These are phyloP conservation scores for Colletotrichum sp. DNA, from an alignment of 2,329 filamentous ascomycete genomes.

Conservation along the genomic window DNA sequence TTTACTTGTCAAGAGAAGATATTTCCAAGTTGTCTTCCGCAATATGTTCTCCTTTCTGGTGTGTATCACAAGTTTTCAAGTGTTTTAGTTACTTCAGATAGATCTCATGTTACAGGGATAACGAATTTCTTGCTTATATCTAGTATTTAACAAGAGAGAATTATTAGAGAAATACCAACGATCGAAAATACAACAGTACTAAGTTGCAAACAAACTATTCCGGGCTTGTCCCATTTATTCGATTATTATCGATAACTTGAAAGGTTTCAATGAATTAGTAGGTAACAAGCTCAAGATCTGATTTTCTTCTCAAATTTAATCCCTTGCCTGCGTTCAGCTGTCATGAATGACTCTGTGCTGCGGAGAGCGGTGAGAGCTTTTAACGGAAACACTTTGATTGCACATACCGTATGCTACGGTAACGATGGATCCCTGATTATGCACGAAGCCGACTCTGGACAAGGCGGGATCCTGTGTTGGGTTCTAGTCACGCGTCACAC, in stretches of 20 bases:
- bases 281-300: not conserved
- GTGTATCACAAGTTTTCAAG: not conserved
- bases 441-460: not conserved
- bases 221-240: not conserved
- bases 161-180: fast-evolving
- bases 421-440: not conserved
- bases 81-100: not conserved
- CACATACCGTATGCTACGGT: not conserved
- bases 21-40: not conserved
- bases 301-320: not conserved
- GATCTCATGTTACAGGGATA: fast-evolving
- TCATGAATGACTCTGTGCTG: not conserved
- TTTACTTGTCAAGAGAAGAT: not conserved
- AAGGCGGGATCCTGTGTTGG: not conserved
- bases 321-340: fast-evolving
- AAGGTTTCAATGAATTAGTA: not conserved
- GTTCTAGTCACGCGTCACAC: not conserved
- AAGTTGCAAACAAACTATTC: not conserved
- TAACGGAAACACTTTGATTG: not conserved
- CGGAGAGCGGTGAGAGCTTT: not conserved
- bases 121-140: not conserved
- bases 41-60: not conserved
- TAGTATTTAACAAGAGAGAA: not conserved
- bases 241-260: fast-evolving
- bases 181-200: not conserved